Percentiles rank a stretch among this genome's conserved stretches.
Evolutionary conservation across 78 protist species (phyloP).

Genomic region (Salpingoeca rosetta): DNA sequence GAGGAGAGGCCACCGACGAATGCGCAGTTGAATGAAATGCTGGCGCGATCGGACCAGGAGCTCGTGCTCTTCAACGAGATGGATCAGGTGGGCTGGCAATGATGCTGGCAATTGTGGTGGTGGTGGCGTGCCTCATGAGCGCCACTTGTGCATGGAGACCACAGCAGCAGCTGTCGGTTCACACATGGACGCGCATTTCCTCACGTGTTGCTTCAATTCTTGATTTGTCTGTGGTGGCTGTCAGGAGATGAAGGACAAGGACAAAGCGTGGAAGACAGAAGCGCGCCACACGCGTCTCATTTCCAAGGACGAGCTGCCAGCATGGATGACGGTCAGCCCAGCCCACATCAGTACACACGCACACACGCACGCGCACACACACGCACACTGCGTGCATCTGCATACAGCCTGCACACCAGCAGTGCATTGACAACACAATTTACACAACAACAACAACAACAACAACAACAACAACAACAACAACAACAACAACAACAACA

Average conservation of each 20-base stretch:
- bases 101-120: background rate
- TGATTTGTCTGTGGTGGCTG: background rate
- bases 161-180: background rate
- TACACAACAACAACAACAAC: no score
- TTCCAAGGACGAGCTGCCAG: background rate
- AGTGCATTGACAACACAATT: no score
- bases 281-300: background rate
- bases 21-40: constrained; percentile 1
- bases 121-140: background rate
- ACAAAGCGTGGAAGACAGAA: background rate
- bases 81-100: background rate
- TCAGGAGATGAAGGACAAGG: background rate
- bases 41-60: constrained; percentile 18
- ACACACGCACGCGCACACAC: no score
- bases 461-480: no score
- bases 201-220: no score
- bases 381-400: no score
- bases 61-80: background rate
- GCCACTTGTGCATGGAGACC: background rate
- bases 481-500: no score
- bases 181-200: background rate
- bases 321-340: background rate
- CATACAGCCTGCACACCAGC: no score
- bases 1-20: background rate
- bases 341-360: no score